These are phyloP conservation scores for Jacaranda copaia DNA, from an alignment of 257 asterid species.

Conservation along the genomic window DNA sequence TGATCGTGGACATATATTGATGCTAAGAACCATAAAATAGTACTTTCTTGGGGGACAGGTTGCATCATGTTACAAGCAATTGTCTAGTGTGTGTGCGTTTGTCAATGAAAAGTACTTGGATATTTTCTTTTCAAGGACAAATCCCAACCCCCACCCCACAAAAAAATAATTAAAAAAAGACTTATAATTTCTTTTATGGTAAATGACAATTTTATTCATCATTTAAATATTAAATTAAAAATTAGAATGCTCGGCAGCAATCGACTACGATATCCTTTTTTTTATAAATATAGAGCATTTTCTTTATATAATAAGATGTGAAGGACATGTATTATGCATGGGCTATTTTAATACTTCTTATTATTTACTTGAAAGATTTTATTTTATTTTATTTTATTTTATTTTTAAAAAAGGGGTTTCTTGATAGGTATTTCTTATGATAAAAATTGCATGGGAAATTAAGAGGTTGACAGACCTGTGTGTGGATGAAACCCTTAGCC, in stretches of 20 bases:
- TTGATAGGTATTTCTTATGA: background rate
- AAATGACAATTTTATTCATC: too few relatives aligned
- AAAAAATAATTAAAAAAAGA: too few relatives aligned
- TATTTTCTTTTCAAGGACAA: slow-evolving; percentile 14
- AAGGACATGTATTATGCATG: too few relatives aligned
- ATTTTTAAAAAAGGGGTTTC: background rate
- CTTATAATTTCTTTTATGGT: too few relatives aligned
- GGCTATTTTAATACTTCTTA: too few relatives aligned
- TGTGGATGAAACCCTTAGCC: slow-evolving; percentile 78
- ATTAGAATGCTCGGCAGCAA: too few relatives aligned
- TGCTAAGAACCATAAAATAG: slow-evolving; percentile 12
- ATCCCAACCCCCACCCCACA: background rate
- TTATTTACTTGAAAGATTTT: too few relatives aligned
- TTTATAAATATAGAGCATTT: too few relatives aligned
- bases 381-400: too few relatives aligned
- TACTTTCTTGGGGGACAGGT: slow-evolving; percentile 38
- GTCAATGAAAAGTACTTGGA: slow-evolving; percentile 32
- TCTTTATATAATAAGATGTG: too few relatives aligned
- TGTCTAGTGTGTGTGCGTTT: slow-evolving; percentile 20
- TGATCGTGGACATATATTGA: background rate
- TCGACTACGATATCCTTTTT: too few relatives aligned
- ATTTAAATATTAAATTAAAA: too few relatives aligned
- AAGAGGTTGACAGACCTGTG: slow-evolving; percentile 60
- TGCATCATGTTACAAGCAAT: slow-evolving; percentile 34
- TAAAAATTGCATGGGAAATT: slow-evolving; percentile 30